Percentiles rank a stretch among this genome's conserved stretches.
phyloP scores from a whole-genome alignment of 179 eudicot genomes.

The Actinidia arguta region DNA sequence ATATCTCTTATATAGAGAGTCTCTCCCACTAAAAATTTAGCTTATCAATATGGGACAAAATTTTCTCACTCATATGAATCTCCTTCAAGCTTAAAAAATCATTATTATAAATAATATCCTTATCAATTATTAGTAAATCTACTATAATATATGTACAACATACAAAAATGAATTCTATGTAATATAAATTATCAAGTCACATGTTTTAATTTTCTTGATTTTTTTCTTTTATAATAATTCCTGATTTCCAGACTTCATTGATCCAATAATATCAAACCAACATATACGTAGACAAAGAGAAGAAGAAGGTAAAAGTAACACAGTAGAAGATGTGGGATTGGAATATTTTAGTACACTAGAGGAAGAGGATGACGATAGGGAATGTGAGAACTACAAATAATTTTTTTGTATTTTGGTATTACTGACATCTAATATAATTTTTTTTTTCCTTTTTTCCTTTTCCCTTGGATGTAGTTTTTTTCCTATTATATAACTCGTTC shows the following conservation, averaged over 20 bases:
- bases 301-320: conserved; percentile 48
- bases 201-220: not conserved
- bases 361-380: conserved; percentile 41
- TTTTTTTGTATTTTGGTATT: not conserved
- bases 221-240: not conserved
- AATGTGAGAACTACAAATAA: conserved; percentile 21
- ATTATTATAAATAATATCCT: too few relatives aligned
- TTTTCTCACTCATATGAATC: too few relatives aligned
- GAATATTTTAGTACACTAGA: conserved; percentile 42
- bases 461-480: not conserved
- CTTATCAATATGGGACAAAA: too few relatives aligned
- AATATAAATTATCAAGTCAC: not conserved
- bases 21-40: not conserved
- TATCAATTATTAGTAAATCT: not conserved
- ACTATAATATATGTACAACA: not conserved
- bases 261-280: not conserved
- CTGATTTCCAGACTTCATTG: not conserved
- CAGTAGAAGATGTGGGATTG: conserved; percentile 47
- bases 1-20: not conserved
- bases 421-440: not conserved
- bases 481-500: not conserved
- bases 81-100: not conserved
- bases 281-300: conserved; percentile 49
- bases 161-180: not conserved
- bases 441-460: not conserved